Evolutionary conservation across 1,139 yeast genomes (phyloP), one percentile per base, ranked within the genome.

Genomic region (Nakaseomyces sp.): DNA sequence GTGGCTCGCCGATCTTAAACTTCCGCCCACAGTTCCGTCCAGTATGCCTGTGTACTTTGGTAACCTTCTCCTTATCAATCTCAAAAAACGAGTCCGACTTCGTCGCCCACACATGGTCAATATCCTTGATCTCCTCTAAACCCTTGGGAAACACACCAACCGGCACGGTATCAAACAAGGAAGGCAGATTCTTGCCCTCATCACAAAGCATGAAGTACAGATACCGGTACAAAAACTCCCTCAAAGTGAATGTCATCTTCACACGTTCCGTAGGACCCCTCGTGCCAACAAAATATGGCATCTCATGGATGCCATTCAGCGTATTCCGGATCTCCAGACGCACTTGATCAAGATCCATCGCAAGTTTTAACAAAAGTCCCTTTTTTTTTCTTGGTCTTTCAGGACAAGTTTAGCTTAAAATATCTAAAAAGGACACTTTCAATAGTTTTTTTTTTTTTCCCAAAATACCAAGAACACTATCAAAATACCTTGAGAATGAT

Each of bases 21-120:
- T 74, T 69, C 43, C 80, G 65, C 2, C 88, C 81, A 67, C 93
- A 83, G 16, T 78, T 77, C 51, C 79, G 68, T 8, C 76, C 76
- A 2, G 56, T 50, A 46, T 77, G 80, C 16, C 57, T 47, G 22
- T 53, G 58, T 43, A 20, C 48, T 46, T 39, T 46, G 17, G 43
- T 46, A 19, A 43, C 35, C 16, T 43, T 47, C n/a, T 42, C 33
- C 30, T 54, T 54, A 37, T 50, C 53, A n/a, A 52, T 45, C 39
- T 42, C 44, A 35, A 49, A 54, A 40, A 54, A 55, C n/a, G 44
- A 24, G n/a, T 50, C 50, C 18, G 46, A 40, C 15, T 35, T 37
- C 9, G 45, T 42, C 7, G 37, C 41, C 19, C 41, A 18, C 12
- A 46, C 47, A 32, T 43, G 37, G 13, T 47, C 46, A 16, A 47